Base-by-base conservation (phyloP, 805 yeast genomes). In the Spathaspora sp. region DNA sequence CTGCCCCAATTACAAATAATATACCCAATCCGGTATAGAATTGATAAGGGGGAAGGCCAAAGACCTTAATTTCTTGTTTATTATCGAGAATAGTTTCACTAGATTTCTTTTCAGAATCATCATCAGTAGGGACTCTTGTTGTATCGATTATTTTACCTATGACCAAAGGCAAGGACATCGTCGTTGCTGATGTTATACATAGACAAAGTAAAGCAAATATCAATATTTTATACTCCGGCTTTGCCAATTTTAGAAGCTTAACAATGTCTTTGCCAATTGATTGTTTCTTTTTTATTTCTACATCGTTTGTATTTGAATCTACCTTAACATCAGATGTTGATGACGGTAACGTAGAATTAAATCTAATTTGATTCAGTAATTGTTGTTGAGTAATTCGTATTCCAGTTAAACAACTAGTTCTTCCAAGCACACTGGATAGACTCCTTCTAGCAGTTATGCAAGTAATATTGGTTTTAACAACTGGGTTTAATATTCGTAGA, bases 121-220 rank as follows among this genome's bases (percentile, higher is more conserved):
- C 49, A 46, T 31, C 23, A 11, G 50, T 55, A 3, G 56, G 53
- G 2, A 67, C 70, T 48, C 70, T 78, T 4, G 87, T 83, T 2
- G 85, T 79, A 65, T 92, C 98, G 18, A 93, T 78, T 47, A 92
- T 84, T 60, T 87, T 87, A 31, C 98, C 98, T 51, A 93, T 87
- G 20, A 89, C 76, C 44, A 86, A 72, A 7, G 98, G 98, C 43
- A 93, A 74, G 11, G 86, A 69, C 89, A 93, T 86, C 26, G 91
- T 79, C 5, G 89, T 86, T 1, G 90, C 81, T 1, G 97, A 87
- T 0, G 97, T 83, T 5, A 86, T 62, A 5, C 84, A 68, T 31
- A 93, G 75, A 51, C 89, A 78, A 0, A 77, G 57, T 40, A 92
- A 69, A 0, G 97, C 97, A 18, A 78, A 66, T 1, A 61, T 26